Evolutionary conservation across 371 early-diverging fungal species (phyloP), one percentile per base, ranked within the genome.

Genomic region (Mucor irregularis): DNA sequence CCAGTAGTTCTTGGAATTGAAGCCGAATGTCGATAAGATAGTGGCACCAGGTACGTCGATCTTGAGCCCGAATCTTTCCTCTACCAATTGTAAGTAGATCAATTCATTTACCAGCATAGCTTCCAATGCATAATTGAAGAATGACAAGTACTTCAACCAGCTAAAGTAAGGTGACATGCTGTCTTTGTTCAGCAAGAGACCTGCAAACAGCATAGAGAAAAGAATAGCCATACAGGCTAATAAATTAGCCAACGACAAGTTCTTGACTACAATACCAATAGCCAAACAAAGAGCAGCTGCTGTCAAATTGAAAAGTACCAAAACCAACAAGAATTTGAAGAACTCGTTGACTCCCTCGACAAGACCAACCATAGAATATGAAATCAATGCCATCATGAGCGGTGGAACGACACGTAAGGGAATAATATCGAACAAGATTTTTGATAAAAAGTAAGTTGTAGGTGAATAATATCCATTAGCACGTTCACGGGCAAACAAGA

Each of bases 101-200:
- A 95, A 71, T 66, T 95, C 95, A 61, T 94, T 95, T 39, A 93
- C 93, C 3, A 92, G 74, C 46, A 94, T 67, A 0, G 94, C 92
- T 62, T 97, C 97, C 38, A 93, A 81, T 1, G 93, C 94, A 73
- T 89, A 89, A 53, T 93, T 91, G 66, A 94, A 97, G 62, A 93
- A 89, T 0, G 91, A 90, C 3, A 92, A 49, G 46, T 90, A 83
- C 56, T 91, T 88, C 13, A 95, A 71, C 84, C 92, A 92, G 14
- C 84, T 73, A 21, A 97, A 66, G 8, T 84, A 76, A 3, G 79
- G 69, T 0, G 94, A 90, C 55, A 96, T 91, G 5, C 89, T 82
- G 46, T 89, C 89, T 69, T 90, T 90, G 76, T 94, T 95, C 47
- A 97, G 71, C 45, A 97, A 73, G 5, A 94, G 80, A 4, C 95